Base-by-base conservation (phyloP, 805 yeast genomes). In the Cyberlindnera galapagoensis region DNA sequence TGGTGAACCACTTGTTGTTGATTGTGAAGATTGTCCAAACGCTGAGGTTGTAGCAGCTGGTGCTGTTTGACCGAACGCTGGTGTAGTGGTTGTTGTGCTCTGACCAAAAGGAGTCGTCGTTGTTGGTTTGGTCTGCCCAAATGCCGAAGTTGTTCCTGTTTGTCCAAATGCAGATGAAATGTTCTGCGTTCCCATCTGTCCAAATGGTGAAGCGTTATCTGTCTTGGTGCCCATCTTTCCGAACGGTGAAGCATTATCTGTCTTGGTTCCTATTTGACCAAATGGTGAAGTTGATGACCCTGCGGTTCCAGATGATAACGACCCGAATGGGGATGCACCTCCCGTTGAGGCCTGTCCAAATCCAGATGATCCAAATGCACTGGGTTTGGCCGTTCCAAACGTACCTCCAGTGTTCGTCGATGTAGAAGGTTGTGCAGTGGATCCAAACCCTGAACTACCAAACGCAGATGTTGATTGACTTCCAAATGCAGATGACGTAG, bases 31-130 rank as follows among this genome's bases (percentile, higher is more conserved):
- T 16, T 35, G 30, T 5, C 54, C 57, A 46, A 52, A 51, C 13
- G 56, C 47, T 7, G 53, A 28, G 13, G 43, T 20, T 14, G n/a
- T 21, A 7, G 27, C 9, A 9, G 22, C 16, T 9, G 24, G 16
- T 9, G 26, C 6, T 21, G 21, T 4, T 15, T 21, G 20, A 11
- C 31, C 31, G 21, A 28, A 28, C 2, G 31, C 13, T 4, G 37
- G 21, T 7, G 30, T 11, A 3, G 24, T 14, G 4, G 26, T 15
- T 6, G 30, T 15, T 3, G 35, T 6, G 17, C 21, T 22, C 5
- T 46, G 39, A 21, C 49, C 34, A 17, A 44, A 49, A 21, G 42
- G 28, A 10, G 49, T 24, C n/a, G 45, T 39, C 27, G 43, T 35
- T 13, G 11, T 5, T 21, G 31, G 5, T 4, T 7, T 31, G 18